These are phyloP conservation scores for Babesia microti DNA, from an alignment of 169 alveolate genomes.

Conservation along the genomic window DNA sequence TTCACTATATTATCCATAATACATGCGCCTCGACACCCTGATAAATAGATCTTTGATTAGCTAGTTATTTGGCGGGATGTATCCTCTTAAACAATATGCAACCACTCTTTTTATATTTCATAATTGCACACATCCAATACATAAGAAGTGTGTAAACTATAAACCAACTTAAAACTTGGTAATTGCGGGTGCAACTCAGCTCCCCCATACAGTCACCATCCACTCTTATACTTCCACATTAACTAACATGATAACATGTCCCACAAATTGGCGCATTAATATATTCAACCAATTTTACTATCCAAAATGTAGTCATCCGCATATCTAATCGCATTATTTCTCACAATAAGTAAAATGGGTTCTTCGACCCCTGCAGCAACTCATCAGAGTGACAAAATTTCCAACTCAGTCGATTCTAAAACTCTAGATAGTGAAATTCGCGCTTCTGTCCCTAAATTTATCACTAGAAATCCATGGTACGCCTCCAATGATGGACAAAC, in stretches of 20 bases:
- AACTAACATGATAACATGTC: background rate
- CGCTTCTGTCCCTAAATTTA: no score
- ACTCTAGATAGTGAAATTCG: no score
- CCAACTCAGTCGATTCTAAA: background rate
- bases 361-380: background rate
- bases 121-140: background rate
- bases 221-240: no score
- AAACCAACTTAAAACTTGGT: no score
- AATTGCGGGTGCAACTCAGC: no score
- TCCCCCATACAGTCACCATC: no score
- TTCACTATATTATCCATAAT: conserved; percentile 6
- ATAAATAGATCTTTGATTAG: background rate
- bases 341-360: no score
- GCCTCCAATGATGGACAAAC: no score
- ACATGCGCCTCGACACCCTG: conserved; percentile 11
- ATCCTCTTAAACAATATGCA: background rate
- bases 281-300: background rate
- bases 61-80: background rate
- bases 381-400: background rate
- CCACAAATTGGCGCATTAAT: background rate
- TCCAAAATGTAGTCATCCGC: background rate
- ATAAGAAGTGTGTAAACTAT: no score
- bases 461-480: no score
- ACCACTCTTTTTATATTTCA: background rate
- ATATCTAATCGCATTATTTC: no score